Evolutionary conservation across 306 rosid species (phyloP), one percentile per base, ranked within the genome.

Genomic region (Gynostemma pentaphyllum): DNA sequence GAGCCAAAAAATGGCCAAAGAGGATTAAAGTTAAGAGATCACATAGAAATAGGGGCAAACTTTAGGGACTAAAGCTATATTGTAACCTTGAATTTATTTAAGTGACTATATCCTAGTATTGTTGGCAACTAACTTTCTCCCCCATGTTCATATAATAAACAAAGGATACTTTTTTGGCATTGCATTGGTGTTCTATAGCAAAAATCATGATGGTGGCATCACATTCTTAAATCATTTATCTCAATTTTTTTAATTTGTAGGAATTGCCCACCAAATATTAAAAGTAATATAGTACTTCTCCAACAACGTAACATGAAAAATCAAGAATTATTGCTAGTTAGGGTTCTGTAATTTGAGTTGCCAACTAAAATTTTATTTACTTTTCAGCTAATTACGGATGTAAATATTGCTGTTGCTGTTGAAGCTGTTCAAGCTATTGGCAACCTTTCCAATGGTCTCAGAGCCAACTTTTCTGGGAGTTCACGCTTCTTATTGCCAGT

Each of bases 381-480:
- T 14, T 40, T 39, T 21, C 95, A 94, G 99, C 94, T 94, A 36
- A 80, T 94, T 73, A 86, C 99, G 23, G 99, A 94, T 71, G 99
- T 94, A 73, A 94, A 94, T 80, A 94, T 94, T 42, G 99, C 99
- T 61, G 99, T 94, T 74, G 97, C 99, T 56, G 97, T 94, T 80
- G 99, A 94, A 79, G 95, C 99, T 48, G 66, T 94, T 71, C 99
- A 89, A 87, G 99, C 99, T 70, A 68, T 94, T 72, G 95, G 99
- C 73, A 94, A 89, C 72, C 97, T 94, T 78, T 92, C 97, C 61
- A 77, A 83, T 66, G 99, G 99, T 47, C 76, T 94, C 67, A 81
- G 99, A 68, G 82, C 88, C 37, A 73, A 94, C 69, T 94, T 94
- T 78, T 89, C 99, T 66, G 94, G 80, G 8, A 89, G 99, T 79